A percentile compares a stretch with the other conserved stretches of the same genome.
These are phyloP conservation scores for Xerocomellus chrysenteron DNA, from an alignment of 768 basidiomycete genomes.

Conservation along the genomic window DNA sequence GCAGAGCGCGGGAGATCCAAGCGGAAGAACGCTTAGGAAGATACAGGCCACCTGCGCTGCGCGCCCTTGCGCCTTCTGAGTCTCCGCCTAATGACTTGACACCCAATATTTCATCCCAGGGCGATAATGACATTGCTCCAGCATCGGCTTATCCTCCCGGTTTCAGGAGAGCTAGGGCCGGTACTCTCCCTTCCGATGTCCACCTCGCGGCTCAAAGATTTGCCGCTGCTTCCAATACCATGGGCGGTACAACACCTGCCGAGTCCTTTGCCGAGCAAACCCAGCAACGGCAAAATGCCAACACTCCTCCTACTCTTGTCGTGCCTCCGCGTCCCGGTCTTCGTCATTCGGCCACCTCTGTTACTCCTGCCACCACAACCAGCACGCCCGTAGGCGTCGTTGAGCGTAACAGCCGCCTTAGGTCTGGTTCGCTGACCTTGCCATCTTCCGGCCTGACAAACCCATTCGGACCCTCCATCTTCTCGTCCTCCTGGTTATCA, in stretches of 20 bases:
- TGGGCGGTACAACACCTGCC: conserved; percentile 50
- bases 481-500: conserved; percentile 87
- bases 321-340: conserved; percentile 62
- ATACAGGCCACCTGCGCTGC: conserved; percentile 81
- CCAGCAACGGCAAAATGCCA: conserved; percentile 38
- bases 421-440: conserved; percentile 90
- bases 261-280: conserved; percentile 49
- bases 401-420: conserved; percentile 78
- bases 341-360: conserved; percentile 75
- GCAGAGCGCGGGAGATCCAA: conserved; percentile 82
- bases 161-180: conserved; percentile 94
- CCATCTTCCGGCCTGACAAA: conserved; percentile 75
- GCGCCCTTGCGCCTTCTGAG: conserved; percentile 62
- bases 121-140: conserved; percentile 58
- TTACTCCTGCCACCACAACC: conserved; percentile 50
- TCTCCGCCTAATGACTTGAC: conserved; percentile 71
- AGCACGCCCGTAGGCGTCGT: conserved; percentile 33
- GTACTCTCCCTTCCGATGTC: conserved; percentile 95
- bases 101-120: conserved; percentile 55
- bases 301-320: conserved; percentile 39
- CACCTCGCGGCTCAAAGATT: conserved; percentile 83
- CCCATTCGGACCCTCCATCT: conserved; percentile 85
- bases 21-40: conserved; percentile 69
- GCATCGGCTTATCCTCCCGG: conserved; percentile 80
- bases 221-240: conserved; percentile 62